Conservation (phyloP, 257 asterid genomes). For the Euphrasia confusa region DNA sequence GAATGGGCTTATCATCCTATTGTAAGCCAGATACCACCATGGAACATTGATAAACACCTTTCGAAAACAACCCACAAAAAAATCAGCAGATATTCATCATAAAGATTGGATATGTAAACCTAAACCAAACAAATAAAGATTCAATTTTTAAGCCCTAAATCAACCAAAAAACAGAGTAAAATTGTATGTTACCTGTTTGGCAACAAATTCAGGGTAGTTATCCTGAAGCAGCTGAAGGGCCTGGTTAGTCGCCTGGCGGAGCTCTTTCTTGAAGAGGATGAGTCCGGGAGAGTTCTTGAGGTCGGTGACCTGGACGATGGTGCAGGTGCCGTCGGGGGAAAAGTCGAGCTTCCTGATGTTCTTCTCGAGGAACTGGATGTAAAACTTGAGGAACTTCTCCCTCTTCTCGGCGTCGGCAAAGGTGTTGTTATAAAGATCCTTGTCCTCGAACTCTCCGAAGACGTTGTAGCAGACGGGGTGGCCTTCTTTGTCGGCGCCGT, state of each 20-base stretch:
- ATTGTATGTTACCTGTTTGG: slow-evolving; percentile 63
- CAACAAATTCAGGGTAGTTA: slow-evolving; percentile 93
- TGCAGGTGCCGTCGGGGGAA: slow-evolving; percentile 70
- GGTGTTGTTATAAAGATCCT: slow-evolving; percentile 73
- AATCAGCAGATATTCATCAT: too few species aligned
- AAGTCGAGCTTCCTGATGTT: slow-evolving; percentile 75
- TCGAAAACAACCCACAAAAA: slow-evolving; percentile 6
- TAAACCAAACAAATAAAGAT: background rate
- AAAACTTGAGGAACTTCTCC: slow-evolving; percentile 63
- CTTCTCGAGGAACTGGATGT: slow-evolving; percentile 76
- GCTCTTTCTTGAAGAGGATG: slow-evolving; percentile 73
- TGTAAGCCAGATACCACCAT: slow-evolving; percentile 96
- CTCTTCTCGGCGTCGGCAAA: slow-evolving; percentile 83
- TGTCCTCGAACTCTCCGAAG: slow-evolving; percentile 83
- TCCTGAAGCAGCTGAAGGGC: slow-evolving; percentile 90
- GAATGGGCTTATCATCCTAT: slow-evolving; percentile 82
- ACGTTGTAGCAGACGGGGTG: slow-evolving; percentile 87
- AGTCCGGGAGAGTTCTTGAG: slow-evolving; percentile 82
- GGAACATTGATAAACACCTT: slow-evolving; percentile 97
- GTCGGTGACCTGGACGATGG: slow-evolving; percentile 82
- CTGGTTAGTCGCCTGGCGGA: slow-evolving; percentile 76
- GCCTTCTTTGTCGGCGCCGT: slow-evolving; percentile 81
- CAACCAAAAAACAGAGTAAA: background rate
- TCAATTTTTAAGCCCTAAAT: background rate
- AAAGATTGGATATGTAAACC: too few species aligned